Evolutionary conservation across 2,329 filamentous ascomycete genomes (phyloP).

Genomic region (Colletotrichum navitas): DNA sequence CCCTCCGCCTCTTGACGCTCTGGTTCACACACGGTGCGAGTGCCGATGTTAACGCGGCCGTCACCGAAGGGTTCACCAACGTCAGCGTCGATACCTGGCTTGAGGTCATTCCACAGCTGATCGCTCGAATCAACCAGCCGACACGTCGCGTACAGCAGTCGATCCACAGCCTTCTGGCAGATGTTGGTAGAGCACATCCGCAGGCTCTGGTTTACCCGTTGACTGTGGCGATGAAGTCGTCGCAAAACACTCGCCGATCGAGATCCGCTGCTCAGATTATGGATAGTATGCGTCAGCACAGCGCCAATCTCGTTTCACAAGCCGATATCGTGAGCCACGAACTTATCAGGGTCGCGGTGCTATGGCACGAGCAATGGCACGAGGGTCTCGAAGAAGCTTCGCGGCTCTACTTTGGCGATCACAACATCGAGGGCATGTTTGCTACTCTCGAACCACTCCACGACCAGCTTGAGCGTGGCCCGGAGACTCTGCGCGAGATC

Average conservation of each 20-base stretch:
- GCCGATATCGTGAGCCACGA: conserved; percentile 96
- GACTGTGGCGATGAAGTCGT: conserved; percentile 97
- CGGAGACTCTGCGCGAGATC: conserved; percentile 93
- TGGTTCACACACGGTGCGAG: conserved; percentile 97
- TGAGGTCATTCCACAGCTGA: conserved; percentile 96
- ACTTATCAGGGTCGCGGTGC: conserved; percentile 93
- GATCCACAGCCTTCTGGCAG: conserved; percentile 90
- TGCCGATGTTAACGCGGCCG: conserved; percentile 86
- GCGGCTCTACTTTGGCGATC: conserved; percentile 94
- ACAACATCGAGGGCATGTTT: conserved; percentile 99
- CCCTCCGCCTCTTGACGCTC: conserved; percentile 88
- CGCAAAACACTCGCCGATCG: conserved; percentile 83
- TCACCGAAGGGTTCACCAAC: conserved; percentile 90
- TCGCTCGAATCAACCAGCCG: conserved; percentile 96
- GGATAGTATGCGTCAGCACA: conserved; percentile 98
- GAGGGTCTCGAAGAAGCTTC: conserved; percentile 98
- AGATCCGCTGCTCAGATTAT: conserved; percentile 93
- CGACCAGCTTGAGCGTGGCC: conserved; percentile 88
- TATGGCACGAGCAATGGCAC: conserved; percentile 99
- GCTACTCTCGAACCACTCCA: conserved; percentile 89
- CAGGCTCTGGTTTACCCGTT: conserved; percentile 97
- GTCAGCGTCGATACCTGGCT: conserved; percentile 99
- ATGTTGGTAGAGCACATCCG: conserved; percentile 93
- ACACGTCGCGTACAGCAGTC: conserved; percentile 89
- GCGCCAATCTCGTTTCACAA: conserved; percentile 91